A percentile compares a stretch with the other conserved stretches of the same genome.
These are phyloP conservation scores for Pleurotus platypus DNA, from an alignment of 768 basidiomycete species.

Conservation along the genomic window DNA sequence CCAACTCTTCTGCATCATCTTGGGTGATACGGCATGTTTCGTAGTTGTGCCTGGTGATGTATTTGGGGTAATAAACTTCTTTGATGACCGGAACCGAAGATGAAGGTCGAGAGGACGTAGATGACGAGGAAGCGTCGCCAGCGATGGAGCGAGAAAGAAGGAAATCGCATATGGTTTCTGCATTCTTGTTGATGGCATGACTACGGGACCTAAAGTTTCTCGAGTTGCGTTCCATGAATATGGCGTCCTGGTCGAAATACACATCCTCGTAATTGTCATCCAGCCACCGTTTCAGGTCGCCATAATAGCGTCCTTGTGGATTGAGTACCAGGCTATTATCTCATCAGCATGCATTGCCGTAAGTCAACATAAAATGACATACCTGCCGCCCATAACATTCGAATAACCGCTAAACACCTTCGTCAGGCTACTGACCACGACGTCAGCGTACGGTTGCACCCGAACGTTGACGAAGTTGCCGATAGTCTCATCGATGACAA, in stretches of 20 bases:
- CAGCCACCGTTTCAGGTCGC: conserved; percentile 43
- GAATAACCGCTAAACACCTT: conserved; percentile 78
- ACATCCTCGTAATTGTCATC: conserved; percentile 53
- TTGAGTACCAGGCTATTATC: conserved; percentile 61
- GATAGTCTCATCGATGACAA: conserved; percentile 76
- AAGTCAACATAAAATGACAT: conserved; percentile 6
- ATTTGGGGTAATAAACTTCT: conserved; percentile 71
- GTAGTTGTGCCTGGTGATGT: conserved; percentile 52
- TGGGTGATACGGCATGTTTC: conserved; percentile 37
- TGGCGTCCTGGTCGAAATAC: conserved; percentile 71
- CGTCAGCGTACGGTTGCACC: conserved; percentile 60
- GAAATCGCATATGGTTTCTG: conserved; percentile 61
- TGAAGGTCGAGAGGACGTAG: too few species aligned
- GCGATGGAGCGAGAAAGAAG: conserved; percentile 41
- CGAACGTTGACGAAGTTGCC: conserved; percentile 80
- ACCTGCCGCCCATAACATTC: conserved; percentile 86
- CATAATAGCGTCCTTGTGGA: conserved; percentile 54
- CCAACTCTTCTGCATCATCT: background rate
- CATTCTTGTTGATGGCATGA: conserved; percentile 57
- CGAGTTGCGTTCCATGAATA: conserved; percentile 82
- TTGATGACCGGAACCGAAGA: conserved; percentile 36
- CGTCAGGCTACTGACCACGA: conserved; percentile 70
- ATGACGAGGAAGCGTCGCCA: conserved; percentile 12
- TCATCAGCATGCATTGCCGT: background rate
- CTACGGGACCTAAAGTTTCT: conserved; percentile 65